phyloP scores from a whole-genome alignment of 2,329 filamentous ascomycete species.

The Diplodia scrobiculata region DNA sequence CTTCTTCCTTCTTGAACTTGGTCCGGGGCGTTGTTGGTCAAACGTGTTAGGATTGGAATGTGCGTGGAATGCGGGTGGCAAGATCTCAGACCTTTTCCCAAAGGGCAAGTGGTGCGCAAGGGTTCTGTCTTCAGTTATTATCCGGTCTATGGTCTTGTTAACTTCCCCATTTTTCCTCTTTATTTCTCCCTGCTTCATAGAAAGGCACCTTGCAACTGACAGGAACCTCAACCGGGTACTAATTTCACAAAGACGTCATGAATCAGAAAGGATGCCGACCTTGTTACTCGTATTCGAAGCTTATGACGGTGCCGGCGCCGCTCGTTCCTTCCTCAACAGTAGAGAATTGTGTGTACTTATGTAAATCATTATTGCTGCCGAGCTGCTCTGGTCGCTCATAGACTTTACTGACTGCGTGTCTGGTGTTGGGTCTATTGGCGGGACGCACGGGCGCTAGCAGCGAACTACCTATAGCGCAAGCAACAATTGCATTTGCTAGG shows the following conservation, averaged over 20 bases:
- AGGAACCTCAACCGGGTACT: background rate
- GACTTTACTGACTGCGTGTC: background rate
- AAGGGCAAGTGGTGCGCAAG: background rate
- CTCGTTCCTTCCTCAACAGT: background rate
- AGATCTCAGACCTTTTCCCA: background rate
- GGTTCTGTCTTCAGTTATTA: slow-evolving; percentile 4
- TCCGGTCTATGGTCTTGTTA: background rate
- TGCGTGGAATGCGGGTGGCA: background rate
- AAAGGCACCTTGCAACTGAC: slow-evolving; percentile 2
- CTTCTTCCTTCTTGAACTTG: background rate
- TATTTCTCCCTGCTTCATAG: background rate
- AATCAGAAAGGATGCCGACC: background rate
- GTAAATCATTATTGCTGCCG: background rate
- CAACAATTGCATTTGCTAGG: background rate
- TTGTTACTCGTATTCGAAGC: background rate
- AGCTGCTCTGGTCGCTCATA: background rate
- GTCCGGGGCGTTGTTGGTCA: slow-evolving; percentile 20
- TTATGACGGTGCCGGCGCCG: background rate
- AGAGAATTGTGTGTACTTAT: background rate
- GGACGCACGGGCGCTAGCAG: background rate
- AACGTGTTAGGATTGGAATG: slow-evolving; percentile 7
- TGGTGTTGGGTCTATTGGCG: background rate
- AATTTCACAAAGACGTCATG: background rate
- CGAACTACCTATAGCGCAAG: background rate
- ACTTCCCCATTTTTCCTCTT: background rate